A percentile compares a stretch with the other conserved stretches of the same genome.
Evolutionary conservation across 129 eudicot species (phyloP).

Genomic region (Ambrosia trifida): DNA sequence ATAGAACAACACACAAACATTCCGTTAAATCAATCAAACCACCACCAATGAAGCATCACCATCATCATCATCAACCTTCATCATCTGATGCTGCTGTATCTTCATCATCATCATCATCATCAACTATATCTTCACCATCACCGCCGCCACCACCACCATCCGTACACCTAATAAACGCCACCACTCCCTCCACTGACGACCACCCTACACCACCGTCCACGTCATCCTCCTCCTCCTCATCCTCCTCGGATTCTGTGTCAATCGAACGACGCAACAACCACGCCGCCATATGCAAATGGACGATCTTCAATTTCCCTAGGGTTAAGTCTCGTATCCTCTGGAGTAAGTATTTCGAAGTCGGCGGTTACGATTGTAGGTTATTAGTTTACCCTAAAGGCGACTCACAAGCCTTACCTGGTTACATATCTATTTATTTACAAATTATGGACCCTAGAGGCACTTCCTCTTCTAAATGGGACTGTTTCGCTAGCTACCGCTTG

Average conservation of each 20-base stretch:
- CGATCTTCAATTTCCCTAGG: slow-evolving; percentile 65
- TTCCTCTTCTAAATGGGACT: slow-evolving; percentile 84
- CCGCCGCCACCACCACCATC: slow-evolving; percentile 36
- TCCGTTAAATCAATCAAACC: slow-evolving; percentile 17
- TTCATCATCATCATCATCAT: slow-evolving; percentile 38
- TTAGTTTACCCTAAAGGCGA: slow-evolving; percentile 91
- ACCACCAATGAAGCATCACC: slow-evolving; percentile 39
- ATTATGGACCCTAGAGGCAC: slow-evolving; percentile 89
- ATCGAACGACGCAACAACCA: slow-evolving; percentile 72
- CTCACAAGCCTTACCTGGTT: slow-evolving; percentile 90
- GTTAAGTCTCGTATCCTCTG: slow-evolving; percentile 80
- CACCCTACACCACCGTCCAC: slow-evolving; percentile 40
- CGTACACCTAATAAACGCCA: slow-evolving; percentile 27
- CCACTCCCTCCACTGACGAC: slow-evolving; percentile 62
- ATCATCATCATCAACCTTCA: slow-evolving; percentile 44
- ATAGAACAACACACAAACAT: slow-evolving; percentile 18
- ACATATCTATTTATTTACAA: slow-evolving; percentile 75
- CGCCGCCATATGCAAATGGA: slow-evolving; percentile 84
- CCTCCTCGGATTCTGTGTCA: slow-evolving; percentile 57
- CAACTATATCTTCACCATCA: slow-evolving; percentile 32
- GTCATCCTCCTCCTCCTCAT: slow-evolving; percentile 36
- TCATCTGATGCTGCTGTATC: slow-evolving; percentile 29
- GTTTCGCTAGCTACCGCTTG: slow-evolving; percentile 86
- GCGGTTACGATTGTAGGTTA: slow-evolving; percentile 91
- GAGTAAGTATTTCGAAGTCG: slow-evolving; percentile 98